Conservation (phyloP, 148 eudicot genomes). For the Pharnaceum exiguum region DNA sequence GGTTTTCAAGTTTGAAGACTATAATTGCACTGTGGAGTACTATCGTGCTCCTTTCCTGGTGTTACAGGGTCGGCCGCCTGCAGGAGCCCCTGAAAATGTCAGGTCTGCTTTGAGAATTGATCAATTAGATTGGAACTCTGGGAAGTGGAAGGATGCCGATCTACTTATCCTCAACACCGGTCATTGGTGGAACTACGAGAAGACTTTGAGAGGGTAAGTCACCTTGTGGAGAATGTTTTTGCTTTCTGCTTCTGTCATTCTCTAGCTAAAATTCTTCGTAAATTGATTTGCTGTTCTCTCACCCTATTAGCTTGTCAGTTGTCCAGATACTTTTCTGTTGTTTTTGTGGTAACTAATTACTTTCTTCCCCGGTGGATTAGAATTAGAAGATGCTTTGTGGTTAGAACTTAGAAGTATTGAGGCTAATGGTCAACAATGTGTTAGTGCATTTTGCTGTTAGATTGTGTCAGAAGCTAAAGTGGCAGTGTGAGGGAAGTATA, state of each 20-base stretch:
- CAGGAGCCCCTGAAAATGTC: slow-evolving; percentile 33
- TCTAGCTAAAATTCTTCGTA: no score
- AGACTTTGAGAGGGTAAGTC: slow-evolving; percentile 78
- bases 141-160: slow-evolving; percentile 72
- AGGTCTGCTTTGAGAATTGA: slow-evolving; percentile 62
- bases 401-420: no score
- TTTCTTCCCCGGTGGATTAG: no score
- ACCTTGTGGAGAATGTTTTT: neutral
- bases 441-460: no score
- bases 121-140: slow-evolving; percentile 77
- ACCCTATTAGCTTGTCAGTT: no score
- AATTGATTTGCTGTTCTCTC: no score
- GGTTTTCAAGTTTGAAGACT: slow-evolving; percentile 65
- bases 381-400: no score
- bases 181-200: slow-evolving; percentile 98
- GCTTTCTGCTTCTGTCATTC: neutral
- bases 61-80: slow-evolving; percentile 69
- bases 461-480: no score
- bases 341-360: no score
- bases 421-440: no score
- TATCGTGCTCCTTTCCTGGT: slow-evolving; percentile 90
- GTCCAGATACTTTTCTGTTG: no score
- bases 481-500: no score
- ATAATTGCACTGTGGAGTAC: slow-evolving; percentile 84
- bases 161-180: slow-evolving; percentile 73